Evolutionary conservation across 2,329 filamentous ascomycete species (phyloP), one percentile per base, ranked within the genome.

Genomic region (Trichoderma guizhouense): DNA sequence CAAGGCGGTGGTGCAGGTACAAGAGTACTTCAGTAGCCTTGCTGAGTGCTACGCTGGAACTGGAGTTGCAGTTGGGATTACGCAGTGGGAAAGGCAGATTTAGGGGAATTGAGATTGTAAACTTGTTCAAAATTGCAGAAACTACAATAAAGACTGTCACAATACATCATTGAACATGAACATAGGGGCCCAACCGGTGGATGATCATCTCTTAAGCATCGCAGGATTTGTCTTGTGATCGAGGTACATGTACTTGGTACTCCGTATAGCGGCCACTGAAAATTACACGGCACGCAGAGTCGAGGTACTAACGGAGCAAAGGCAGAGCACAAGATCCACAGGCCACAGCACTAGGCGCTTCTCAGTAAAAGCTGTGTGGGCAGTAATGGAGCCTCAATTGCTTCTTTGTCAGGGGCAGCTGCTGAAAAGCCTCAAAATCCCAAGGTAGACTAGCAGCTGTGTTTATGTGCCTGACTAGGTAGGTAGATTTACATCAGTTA

Each of bases 11-110:
- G 39, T 69, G 67, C 67, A 62, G 67, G 67, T 69, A 69, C 67
- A 51, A 61, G 67, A 69, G 67, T 69, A 69, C 67, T 69, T 69
- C 55, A 15, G 58, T 34, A 61, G 57, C 67, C 57, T 69, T 18
- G 67, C 30, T 62, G 36, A 28, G 21, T 53, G 57, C 57, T 34
- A 57, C 64, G 32, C 28, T 67, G 64, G 47, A 12, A 47, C 1
- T 32, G 55, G 14, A 51, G 36, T 69, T 39, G 55, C 65, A 69
- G 28, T 34, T 9, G 18, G n/a, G 2, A 34, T 8, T 26, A 32
- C 28, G 12, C 11, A 47, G 18, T 51, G 18, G 28, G 12, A 34
- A 9, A 2, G 7, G 24, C 24, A 18, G 3, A n/a, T 2, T 14
- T 28, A 3, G 5, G 11, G 15, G 4, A 57, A 67, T 57, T 5